Base-by-base conservation (phyloP, 495 filamentous ascomycete species). In the Cenococcum geophilum region DNA sequence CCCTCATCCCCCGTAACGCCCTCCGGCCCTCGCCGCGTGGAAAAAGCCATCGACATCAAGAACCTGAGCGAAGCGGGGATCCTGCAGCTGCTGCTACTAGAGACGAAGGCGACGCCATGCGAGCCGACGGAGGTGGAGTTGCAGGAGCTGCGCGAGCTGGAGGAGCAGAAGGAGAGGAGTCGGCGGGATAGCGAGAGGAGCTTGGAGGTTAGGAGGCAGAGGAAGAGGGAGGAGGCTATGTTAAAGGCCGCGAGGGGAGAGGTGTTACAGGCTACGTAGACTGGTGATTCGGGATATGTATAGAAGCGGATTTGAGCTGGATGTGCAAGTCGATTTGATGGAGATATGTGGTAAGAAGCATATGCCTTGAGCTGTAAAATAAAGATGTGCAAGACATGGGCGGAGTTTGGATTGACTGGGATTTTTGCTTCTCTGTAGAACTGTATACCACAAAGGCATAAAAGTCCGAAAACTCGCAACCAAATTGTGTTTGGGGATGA, bases 41-140 rank as follows among this genome's bases (percentile, higher is more conserved):
- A 23, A 68, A 77, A 55, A 32, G 77, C 74, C 0, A 83, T 92
- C 58, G 78, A 87, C 56, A 82, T 89, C 78, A 87, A 84, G 70
- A 68, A 83, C 70, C 73, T 77, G 50, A 73, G 78, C 25, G 84
- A 83, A 25, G 71, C 74, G 11, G 75, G 83, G 51, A 97, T 98
- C 60, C 82, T 89, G 64, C 71, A 75, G 5, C 77, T 85, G 57
- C 79, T 98, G 27, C 68, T 91, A 59, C 72, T 77, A 21, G 74
- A 85, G 68, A 96, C 90, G 0, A 82, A 82, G 4, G 91, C 89
- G 10, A 74, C 77, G 52, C 75, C 75, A 21, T 72, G 96, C 1
- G 75, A 85, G 22, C 83, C 83, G 6, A 71, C 79, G 10, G 79
- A 83, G 63, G 89, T 96, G 61, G 66, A 79, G 34, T 22, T 56